Percentiles rank a stretch among this genome's conserved stretches.
phyloP scores from a whole-genome alignment of 768 basidiomycete species.

The Lyophyllum shimeji region DNA sequence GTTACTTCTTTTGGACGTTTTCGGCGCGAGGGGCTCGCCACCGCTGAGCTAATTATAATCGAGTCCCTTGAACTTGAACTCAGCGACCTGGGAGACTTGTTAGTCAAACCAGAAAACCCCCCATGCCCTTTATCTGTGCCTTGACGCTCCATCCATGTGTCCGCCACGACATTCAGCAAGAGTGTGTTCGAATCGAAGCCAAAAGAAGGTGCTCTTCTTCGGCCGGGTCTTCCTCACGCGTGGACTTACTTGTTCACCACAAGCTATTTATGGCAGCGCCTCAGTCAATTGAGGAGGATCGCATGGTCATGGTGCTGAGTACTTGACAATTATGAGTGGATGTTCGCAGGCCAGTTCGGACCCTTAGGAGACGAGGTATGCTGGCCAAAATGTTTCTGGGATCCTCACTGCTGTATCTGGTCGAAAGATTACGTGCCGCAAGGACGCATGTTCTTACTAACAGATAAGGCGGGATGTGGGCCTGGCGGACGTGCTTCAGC shows the following conservation, averaged over 20 bases:
- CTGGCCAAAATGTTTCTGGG: neutral
- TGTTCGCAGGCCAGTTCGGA: neutral
- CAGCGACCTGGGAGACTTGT: neutral
- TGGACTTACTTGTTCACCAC: neutral
- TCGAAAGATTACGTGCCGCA: neutral
- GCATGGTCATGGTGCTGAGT: neutral
- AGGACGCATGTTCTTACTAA: neutral
- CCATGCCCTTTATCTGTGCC: neutral
- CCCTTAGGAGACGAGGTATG: neutral
- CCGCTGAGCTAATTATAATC: neutral
- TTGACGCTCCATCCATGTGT: neutral
- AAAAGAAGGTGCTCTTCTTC: neutral
- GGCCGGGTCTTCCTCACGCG: neutral
- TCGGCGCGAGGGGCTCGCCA: neutral
- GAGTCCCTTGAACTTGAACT: neutral
- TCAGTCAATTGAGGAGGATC: neutral
- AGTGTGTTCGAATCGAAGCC: neutral
- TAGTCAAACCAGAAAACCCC: neutral
- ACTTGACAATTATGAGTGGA: neutral
- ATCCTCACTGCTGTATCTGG: neutral
- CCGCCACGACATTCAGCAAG: neutral
- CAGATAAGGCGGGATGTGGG: neutral
- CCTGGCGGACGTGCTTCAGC: neutral
- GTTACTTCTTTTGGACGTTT: neutral
- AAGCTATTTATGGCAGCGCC: neutral